Evolutionary conservation across 306 rosid genomes (phyloP), one percentile per base, ranked within the genome.

Genomic region (Cercis canadensis): DNA sequence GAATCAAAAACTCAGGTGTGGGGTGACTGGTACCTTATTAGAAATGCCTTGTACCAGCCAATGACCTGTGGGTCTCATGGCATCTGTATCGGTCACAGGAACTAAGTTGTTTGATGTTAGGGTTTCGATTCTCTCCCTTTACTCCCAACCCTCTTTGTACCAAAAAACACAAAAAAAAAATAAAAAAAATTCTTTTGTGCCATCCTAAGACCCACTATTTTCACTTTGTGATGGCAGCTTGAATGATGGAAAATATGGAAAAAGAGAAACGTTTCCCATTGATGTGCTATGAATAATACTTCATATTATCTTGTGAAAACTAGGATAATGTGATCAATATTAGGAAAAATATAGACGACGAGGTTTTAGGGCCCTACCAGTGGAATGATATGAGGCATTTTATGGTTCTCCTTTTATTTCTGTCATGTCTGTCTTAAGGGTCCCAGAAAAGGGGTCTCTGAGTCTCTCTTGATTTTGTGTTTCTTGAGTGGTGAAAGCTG

Each of bases 401-500:
- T 39, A 29, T 19, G 15, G 46, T 71, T 67, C 73, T 41, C 54
- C 24, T 37, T 78, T 58, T 77, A 80, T 68, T 84, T 56, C 33
- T 57, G 36, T 78, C 33, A 75, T 75, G 68, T 62, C 60, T 58
- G 69, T 34, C 74, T 18, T 2, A 5, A 19, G 52, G 54, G 75
- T 72, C 45, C 68, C 75, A 39, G 51, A 3, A 3, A 74, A 11
- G n/a, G 70, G 78, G 74, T 41, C 78, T 67, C 76, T 65, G 70
- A 76, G 74, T 41, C 78, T 67, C 76, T 65, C 54, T 16, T 62
- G 62, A 45, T 57, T n/a, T 67, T 44, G 39, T 78, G 83, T 78
- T 67, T 44, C 68, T 55, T 70, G 31, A 43, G 54, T 32, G 61
- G 41, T 57, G 58, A 15, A 60, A 59, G 57, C 10, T 71, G 29